These are phyloP conservation scores for Flaveria sonorensis DNA, from an alignment of 129 eudicot genomes.

Conservation along the genomic window DNA sequence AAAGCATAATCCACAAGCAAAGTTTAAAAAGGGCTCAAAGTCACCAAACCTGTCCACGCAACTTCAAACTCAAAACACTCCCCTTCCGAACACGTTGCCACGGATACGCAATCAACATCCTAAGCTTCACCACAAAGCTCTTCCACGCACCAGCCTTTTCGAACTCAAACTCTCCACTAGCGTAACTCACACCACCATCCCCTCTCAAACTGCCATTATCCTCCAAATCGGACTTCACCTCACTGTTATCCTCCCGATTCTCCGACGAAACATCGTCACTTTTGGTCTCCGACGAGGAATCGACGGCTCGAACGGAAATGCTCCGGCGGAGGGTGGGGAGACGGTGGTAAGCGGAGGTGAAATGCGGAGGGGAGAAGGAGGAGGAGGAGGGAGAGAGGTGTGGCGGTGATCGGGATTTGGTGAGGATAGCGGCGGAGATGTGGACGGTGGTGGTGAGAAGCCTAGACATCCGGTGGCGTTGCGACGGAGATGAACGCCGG, in stretches of 20 bases:
- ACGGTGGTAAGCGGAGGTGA: conserved; percentile 10
- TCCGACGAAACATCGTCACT: conserved; percentile 33
- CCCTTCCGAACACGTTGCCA: conserved; percentile 93
- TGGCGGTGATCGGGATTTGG: conserved; percentile 27
- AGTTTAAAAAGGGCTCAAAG: background rate
- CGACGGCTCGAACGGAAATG: conserved; percentile 28
- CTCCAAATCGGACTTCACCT: conserved; percentile 26
- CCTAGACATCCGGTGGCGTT: conserved; percentile 36
- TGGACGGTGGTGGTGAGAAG: conserved; percentile 36
- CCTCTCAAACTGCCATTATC: conserved; percentile 33
- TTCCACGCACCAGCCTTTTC: conserved; percentile 53
- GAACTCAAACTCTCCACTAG: conserved; percentile 76
- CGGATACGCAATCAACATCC: conserved; percentile 79
- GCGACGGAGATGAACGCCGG: conserved; percentile 13
- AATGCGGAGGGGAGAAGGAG: conserved; percentile 18
- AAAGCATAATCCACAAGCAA: background rate
- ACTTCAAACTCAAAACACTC: conserved; percentile 73
- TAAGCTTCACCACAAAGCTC: conserved; percentile 62
- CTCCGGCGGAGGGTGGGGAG: conserved; percentile 11
- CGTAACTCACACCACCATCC: conserved; percentile 43
- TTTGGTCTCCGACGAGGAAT: conserved; percentile 37
- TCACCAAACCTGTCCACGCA: conserved; percentile 82
- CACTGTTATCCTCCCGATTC: conserved; percentile 16
- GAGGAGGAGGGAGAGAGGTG: conserved; percentile 4
- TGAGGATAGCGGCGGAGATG: conserved; percentile 40